Base-by-base conservation (phyloP, 2,329 filamentous ascomycete species). In the Fusarium anthophilum region DNA sequence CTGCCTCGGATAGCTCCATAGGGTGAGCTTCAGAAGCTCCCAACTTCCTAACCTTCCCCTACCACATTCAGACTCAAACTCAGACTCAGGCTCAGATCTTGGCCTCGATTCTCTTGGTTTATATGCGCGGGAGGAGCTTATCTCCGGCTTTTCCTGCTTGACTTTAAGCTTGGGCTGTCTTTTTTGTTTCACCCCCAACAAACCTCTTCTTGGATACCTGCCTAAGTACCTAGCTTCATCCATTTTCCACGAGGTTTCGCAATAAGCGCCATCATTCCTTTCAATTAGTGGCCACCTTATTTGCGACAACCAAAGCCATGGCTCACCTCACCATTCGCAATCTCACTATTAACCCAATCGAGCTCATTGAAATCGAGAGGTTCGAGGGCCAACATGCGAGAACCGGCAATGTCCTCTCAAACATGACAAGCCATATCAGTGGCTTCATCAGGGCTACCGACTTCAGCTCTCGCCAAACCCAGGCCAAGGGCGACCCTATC, bases 241-340 rank as follows among this genome's bases (percentile, higher is more conserved):
- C 32, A 43, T 28, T 56, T 51, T 24, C 24, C 28, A 39, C 43
- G 12, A 30, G 28, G 28, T 60, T 45, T 51, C 38, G 41, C 37
- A 69, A 55, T 60, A 50, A 32, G 32, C 50, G 44, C 57, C 48
- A 55, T 45, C 66, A 69, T 64, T 51, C 43, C 48, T 14, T 47
- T 56, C 43, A 39, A 17, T 47, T 38, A n/a, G 44, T 32, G 38
- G 32, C 61, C 35, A 50, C 18, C 39, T 38, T 48, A 32, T 59
- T 44, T 48, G n/a, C 45, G 35, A 55, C 63, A 57, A 38, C 39
- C 51, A 51, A 66, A 76, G 73, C 65, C 64, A 89, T 89, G 87
- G 82, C 85, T 24, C 82, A 84, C 65, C 85, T 98, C 75, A 93
- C 89, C 9, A 90, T 98, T 78, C 94, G 95, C 78, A 98, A 98